These are phyloP conservation scores for Monosporascus sp. DNA, from an alignment of 2,329 filamentous ascomycete species.

Conservation along the genomic window DNA sequence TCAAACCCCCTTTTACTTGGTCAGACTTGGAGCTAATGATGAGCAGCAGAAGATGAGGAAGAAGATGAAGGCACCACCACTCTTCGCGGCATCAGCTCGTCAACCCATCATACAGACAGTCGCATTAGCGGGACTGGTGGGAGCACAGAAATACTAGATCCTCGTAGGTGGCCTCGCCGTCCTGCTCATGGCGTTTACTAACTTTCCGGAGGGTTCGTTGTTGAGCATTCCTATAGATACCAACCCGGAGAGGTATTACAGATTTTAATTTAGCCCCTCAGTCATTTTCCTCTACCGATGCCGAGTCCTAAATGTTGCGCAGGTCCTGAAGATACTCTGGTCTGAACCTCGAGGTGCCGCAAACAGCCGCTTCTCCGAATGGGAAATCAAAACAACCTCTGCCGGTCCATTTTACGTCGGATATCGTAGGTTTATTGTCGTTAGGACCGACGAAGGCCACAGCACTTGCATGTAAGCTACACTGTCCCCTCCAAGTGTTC, in stretches of 20 bases:
- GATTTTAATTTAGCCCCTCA: neutral
- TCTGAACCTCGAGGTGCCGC: slow-evolving; percentile 42
- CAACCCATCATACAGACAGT: neutral
- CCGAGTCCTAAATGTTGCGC: neutral
- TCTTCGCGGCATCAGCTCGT: neutral
- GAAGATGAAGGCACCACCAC: slow-evolving; percentile 3
- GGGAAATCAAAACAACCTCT: slow-evolving; percentile 29
- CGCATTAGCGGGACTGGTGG: slow-evolving; percentile 20
- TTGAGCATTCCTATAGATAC: slow-evolving; percentile 22
- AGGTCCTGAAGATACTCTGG: slow-evolving; percentile 55
- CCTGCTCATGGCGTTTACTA: slow-evolving; percentile 6
- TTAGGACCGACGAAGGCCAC: slow-evolving; percentile 46
- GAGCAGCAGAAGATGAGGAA: slow-evolving; percentile 9
- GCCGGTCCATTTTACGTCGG: slow-evolving; percentile 41
- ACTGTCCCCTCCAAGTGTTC: neutral
- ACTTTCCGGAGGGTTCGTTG: slow-evolving; percentile 19
- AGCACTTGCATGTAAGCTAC: slow-evolving; percentile 50
- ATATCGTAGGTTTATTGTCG: slow-evolving; percentile 50
- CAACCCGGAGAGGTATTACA: slow-evolving; percentile 23
- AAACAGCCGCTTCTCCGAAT: slow-evolving; percentile 21
- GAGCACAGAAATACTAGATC: slow-evolving; percentile 15
- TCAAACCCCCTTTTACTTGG: neutral
- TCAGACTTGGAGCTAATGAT: slow-evolving; percentile 1
- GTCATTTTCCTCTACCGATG: neutral
- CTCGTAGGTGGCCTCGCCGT: slow-evolving; percentile 11